These are phyloP conservation scores for Botryotinia narcissicola DNA, from an alignment of 2,329 filamentous ascomycete species.

Conservation along the genomic window DNA sequence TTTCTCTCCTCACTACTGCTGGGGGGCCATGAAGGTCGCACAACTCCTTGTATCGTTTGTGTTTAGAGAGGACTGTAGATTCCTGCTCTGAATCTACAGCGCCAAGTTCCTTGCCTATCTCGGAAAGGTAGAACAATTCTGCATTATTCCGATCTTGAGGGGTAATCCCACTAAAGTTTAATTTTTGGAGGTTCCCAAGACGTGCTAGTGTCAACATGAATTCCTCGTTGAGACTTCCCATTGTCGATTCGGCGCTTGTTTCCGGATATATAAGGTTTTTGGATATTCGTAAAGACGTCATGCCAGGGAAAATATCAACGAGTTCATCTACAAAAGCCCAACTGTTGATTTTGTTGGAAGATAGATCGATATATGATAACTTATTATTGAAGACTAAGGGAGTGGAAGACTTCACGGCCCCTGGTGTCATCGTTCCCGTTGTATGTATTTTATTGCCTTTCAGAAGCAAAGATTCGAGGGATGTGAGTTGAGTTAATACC, in stretches of 20 bases:
- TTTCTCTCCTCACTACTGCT: slow-evolving; percentile 50
- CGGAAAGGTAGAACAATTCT: slow-evolving; percentile 88
- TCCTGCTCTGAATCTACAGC: slow-evolving; percentile 54
- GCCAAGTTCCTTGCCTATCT: slow-evolving; percentile 74
- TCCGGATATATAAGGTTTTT: slow-evolving; percentile 76
- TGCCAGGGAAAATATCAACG: slow-evolving; percentile 64
- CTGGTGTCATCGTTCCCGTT: slow-evolving; percentile 45
- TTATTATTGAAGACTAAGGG: slow-evolving; percentile 27
- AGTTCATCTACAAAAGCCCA: slow-evolving; percentile 77
- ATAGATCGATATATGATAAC: slow-evolving; percentile 63
- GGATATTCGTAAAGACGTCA: slow-evolving; percentile 73
- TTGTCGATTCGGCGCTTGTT: slow-evolving; percentile 42
- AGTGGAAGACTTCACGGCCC: background rate
- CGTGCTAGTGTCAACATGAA: slow-evolving; percentile 87
- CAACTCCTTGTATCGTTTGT: slow-evolving; percentile 71
- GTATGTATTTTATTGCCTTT: slow-evolving; percentile 73
- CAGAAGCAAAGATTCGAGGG: slow-evolving; percentile 62
- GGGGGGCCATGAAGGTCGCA: slow-evolving; percentile 76
- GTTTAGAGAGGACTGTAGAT: slow-evolving; percentile 54
- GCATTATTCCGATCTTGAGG: slow-evolving; percentile 77
- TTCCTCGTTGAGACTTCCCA: slow-evolving; percentile 67
- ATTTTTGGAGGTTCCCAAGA: slow-evolving; percentile 60
- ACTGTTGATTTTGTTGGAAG: slow-evolving; percentile 64
- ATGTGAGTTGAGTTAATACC: slow-evolving; percentile 50
- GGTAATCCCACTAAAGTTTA: slow-evolving; percentile 74